Evolutionary conservation across 768 basidiomycete genomes (phyloP), one percentile per base, ranked within the genome.

Genomic region (Pleurotus pulmonarius): DNA sequence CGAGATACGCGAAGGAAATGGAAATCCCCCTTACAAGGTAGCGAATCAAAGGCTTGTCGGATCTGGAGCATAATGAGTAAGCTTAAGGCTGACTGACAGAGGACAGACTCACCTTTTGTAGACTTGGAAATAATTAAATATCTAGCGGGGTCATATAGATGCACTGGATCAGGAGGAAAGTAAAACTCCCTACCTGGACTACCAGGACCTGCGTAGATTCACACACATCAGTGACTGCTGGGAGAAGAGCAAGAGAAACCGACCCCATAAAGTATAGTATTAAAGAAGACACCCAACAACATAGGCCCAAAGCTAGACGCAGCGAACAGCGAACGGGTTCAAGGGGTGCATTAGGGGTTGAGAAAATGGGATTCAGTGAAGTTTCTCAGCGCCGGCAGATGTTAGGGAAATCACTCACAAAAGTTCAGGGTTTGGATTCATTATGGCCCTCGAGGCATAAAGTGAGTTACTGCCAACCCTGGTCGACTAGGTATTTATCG

Each of bases 121-220:
- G 22, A 34, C 39, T 43, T 39, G 55, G 13, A 26, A 55, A 18
- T 56, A 55, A 18, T 46, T 56, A 41, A 46, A 56, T 46, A 44
- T 44, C 22, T 48, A 8, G 29, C 22, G 46, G n/a, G 6, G n/a
- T 26, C 3, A 25, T 48, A 4, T 20, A 25, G 5, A 16, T 7
- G 46, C 3, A 3, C 24, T 24, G 22, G n/a, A 24, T 24, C 46
- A n/a, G 22, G 46, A 47, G 46, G 26, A 25, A 8, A 47, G 5
- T 5, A 6, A 47, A 20, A 47, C 9, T 15, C 15, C n/a, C 22
- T 20, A 48, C 46, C 22, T 48, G 46, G 15, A 48, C 46, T 12
- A 48, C 24, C 7, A 48, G n/a, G 8, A 25, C 26, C 46, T 29
- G 26, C 26, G 5, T 29, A 29, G 7, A 0, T 29, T 29, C 26